phyloP scores from a whole-genome alignment of 306 rosid species.

The Quercus alba region DNA sequence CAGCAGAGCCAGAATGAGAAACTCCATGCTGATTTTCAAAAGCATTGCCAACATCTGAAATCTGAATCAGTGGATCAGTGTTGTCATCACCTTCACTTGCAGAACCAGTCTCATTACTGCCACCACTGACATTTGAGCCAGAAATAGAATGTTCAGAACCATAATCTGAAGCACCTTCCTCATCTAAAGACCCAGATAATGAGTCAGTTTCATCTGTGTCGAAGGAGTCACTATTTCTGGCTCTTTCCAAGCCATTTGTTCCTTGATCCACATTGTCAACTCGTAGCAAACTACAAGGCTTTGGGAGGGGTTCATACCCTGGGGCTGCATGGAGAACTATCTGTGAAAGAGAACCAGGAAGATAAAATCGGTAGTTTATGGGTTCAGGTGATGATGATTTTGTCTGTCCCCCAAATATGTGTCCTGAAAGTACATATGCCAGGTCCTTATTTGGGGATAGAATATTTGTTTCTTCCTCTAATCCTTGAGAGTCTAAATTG shows the following conservation, averaged over 20 bases:
- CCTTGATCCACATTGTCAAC: slow-evolving; percentile 17
- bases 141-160: slow-evolving; percentile 57
- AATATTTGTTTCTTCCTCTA: slow-evolving; percentile 31
- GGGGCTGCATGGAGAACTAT: slow-evolving; percentile 98
- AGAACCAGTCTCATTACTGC: slow-evolving; percentile 43
- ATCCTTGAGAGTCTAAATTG: slow-evolving; percentile 45
- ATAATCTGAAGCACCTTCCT: slow-evolving; percentile 65
- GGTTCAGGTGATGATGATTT: slow-evolving; percentile 52
- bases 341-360: slow-evolving; percentile 96
- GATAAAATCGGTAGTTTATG: slow-evolving; percentile 67
- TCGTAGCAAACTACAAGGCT: slow-evolving; percentile 65
- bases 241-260: slow-evolving; percentile 27
- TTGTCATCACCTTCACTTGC: slow-evolving; percentile 39
- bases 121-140: slow-evolving; percentile 53
- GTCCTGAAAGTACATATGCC: slow-evolving; percentile 51
- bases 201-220: slow-evolving; percentile 55
- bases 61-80: slow-evolving; percentile 65
- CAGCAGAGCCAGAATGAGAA: slow-evolving; percentile 52
- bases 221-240: slow-evolving; percentile 31
- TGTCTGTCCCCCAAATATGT: slow-evolving; percentile 52
- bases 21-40: slow-evolving; percentile 39
- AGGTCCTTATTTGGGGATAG: slow-evolving; percentile 37
- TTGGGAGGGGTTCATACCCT: slow-evolving; percentile 97
- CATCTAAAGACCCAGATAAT: slow-evolving; percentile 63
- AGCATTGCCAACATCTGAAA: slow-evolving; percentile 58